Evolutionary conservation across 2,329 filamentous ascomycete species (phyloP), one percentile per base, ranked within the genome.

Genomic region (Hymenoscyphus infarciens): DNA sequence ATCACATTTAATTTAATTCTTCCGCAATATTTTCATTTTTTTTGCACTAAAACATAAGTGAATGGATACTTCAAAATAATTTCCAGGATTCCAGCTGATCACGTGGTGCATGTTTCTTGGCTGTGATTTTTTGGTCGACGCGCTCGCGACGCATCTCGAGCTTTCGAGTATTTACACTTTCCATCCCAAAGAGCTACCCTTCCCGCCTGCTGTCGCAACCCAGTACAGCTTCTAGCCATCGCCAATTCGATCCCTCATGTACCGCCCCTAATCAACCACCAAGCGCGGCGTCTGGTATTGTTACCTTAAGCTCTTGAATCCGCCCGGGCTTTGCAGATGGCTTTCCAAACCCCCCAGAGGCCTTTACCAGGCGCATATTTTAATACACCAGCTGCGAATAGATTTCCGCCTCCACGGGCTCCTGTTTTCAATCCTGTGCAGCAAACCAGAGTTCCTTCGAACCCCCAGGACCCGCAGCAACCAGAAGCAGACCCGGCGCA

Each of bases 291-390:
- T 63, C 59, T 66, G 61, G 65, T 52, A 62, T 54, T 61, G 63
- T 64, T 64, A 63, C 57, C 53, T 45, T 38, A 42, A 29, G 19
- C 42, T 35, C 42, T 15, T 39, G 22, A 25, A 27, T 35, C 45
- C 19, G 35, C 31, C 27, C 16, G 42, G 31, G 33, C 29, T 38
- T 25, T 11, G n/a, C 62, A 66, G 49, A 71, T 71, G 69, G 60
- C 68, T 56, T 68, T 67, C 49, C 67, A 68, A 66, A 91, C 90
- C 62, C 90, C 90, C 45, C 82, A 88, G 77, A 86, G 89, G 70
- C 85, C 85, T 65, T 80, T 92, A 56, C 90, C 90, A 54, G 90
- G 90, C 78, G 87, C 87, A 71, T 94, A 88, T 73, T 77, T 92
- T 72, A 85, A 88, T 71, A 94, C 91, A 25, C 90, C 90, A 56